Evolutionary conservation across 495 filamentous ascomycete species (phyloP), one percentile per base, ranked within the genome.

Genomic region (Trichocladium uniseriatum): DNA sequence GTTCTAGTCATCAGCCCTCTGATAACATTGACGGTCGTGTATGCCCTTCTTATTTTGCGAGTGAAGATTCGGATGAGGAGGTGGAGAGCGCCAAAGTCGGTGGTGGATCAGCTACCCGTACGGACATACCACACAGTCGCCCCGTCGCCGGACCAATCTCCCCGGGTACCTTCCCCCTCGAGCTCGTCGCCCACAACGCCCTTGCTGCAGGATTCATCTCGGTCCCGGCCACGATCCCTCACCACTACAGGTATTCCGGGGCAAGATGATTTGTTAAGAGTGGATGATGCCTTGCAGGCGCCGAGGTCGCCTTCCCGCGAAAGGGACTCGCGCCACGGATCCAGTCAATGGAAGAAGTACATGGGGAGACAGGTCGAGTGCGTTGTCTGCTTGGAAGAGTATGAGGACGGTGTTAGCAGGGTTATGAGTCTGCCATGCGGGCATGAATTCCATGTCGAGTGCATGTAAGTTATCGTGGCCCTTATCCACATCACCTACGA

Each of bases 381-480:
- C 61, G 92, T 95, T n/a, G 90, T 98, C 20, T 98, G 92, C 54
- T 71, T 97, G 42, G 92, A 98, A 67, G 94, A 98, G 59, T 98
- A 97, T 64, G 73, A 95, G 15, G 94, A 96, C 64, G 91, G 92
- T 24, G 81, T 97, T 57, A 95, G 89, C 62, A 73, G 79, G 49
- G 94, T 98, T 15, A 98, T 98, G 92, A 95, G 87, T 55, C 70
- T 98, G 43, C 92, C 92, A n/a, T 98, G 92, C 68, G 92, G 92
- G 19, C 92, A 98, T 62, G 92, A 98, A 60, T 98, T 98, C 66
- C 92, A 98, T 64, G 91, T 74, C 31, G 89, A 92, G 58, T 98
- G 92, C 89, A 97, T 98, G 90, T 96, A 76, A 84, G 91, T 83
- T 11, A 6, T 20, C 11, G 22, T 11, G 31, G 9, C 19, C 34